Evolutionary conservation across 805 yeast species (phyloP), one percentile per base, ranked within the genome.

Genomic region (Candida manassasensis): DNA sequence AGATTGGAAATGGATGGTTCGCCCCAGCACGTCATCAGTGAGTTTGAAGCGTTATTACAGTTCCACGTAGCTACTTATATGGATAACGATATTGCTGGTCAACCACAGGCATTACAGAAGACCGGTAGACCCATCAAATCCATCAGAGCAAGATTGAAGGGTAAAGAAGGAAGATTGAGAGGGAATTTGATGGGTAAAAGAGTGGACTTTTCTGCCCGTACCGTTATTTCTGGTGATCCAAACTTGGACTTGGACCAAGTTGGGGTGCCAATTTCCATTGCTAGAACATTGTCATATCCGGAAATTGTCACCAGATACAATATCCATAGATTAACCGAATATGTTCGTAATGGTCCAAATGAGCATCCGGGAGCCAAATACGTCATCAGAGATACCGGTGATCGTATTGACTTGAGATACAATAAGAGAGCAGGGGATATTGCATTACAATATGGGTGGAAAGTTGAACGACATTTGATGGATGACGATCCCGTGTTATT

Each of bases 41-140:
- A 93, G 64, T 90, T 93, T 55, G 98, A 93, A 61, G 84, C 95
- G 29, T 76, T 93, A 48, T 70, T 93, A 41, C 99, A 93, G 59
- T 93, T 88, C 61, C 99, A 93, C 53, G 97, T 93, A 35, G 99
- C 99, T 6, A 93, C 99, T 0, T 93, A 93, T 59, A 93, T 93
- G 99, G 98, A 93, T 67, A 93, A 93, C 60, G 97, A 93, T 67
- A 93, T 93, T 63, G 98, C 98, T 10, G 98, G 99, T 44, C 98
- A 93, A 67, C 99, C 98, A 0, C 98, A 90, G 62, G 98, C 99
- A 21, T 74, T 93, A 43, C 99, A 93, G 58, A 93, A 93, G 63
- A 86, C 97, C 39, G 99, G 99, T 39, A 84, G 99, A 65, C 98
- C 99, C 2, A 94, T 93, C 48, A 93, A 93, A 61, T 87, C 97